Percentiles rank a stretch among this genome's conserved stretches.
phyloP scores from a whole-genome alignment of 306 rosid genomes.

The Rosa rugosa region DNA sequence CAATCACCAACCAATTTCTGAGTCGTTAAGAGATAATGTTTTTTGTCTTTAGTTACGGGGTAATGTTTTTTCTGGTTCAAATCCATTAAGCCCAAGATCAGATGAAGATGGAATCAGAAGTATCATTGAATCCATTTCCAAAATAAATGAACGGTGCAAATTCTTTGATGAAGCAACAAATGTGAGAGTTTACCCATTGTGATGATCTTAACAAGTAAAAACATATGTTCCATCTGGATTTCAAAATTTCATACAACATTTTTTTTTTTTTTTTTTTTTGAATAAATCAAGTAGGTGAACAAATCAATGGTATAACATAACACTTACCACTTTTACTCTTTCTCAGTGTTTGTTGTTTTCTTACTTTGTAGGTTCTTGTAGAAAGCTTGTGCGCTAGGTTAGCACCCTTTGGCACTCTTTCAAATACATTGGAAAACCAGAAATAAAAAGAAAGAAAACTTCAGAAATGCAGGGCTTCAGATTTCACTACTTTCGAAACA shows the following conservation, averaged over 20 bases:
- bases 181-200: neutral
- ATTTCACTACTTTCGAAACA: neutral
- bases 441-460: neutral
- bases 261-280: no score
- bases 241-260: neutral
- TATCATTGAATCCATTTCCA: neutral
- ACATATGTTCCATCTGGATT: neutral
- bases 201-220: neutral
- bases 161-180: neutral
- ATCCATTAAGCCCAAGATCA: neutral
- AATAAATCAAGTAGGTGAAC: neutral
- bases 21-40: neutral
- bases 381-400: neutral
- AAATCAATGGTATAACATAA: neutral
- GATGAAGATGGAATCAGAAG: neutral
- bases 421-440: neutral
- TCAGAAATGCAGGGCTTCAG: neutral
- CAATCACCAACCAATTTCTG: neutral
- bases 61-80: neutral
- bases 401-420: slow-evolving; percentile 21
- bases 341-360: slow-evolving; percentile 3
- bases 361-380: neutral
- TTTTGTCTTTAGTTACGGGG: neutral
- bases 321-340: slow-evolving; percentile 3
- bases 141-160: neutral